Evolutionary conservation across 1,284 basidiomycete genomes (phyloP).

Genomic region (Tausonia pullulans): DNA sequence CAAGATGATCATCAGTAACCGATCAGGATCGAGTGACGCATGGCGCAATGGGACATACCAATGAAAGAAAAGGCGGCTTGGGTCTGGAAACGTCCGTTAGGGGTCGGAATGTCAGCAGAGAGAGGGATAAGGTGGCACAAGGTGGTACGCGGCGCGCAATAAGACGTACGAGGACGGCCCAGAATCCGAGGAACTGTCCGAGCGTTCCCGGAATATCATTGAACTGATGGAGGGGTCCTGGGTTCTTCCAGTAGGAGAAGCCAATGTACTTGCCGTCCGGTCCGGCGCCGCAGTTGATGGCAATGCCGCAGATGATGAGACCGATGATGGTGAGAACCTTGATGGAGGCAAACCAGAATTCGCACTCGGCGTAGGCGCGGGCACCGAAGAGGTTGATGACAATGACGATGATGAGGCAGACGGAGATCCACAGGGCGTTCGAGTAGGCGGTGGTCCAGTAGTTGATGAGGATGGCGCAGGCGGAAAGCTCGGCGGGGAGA

Average conservation of each 20-base stretch:
- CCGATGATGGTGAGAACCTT: constrained; percentile 63
- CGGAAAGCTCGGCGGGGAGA: constrained; percentile 61
- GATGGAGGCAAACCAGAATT: constrained; percentile 48
- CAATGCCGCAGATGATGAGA: constrained; percentile 49
- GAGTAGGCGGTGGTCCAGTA: constrained; percentile 11
- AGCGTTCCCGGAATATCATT: constrained; percentile 37
- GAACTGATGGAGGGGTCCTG: constrained; percentile 38
- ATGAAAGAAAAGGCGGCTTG: constrained; percentile 28
- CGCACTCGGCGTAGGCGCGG: constrained; percentile 37
- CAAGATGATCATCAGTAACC: not conserved
- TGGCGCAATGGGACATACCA: constrained; percentile 22
- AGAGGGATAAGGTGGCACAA: no score
- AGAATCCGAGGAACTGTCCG: constrained; percentile 37
- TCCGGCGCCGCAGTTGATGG: constrained; percentile 44
- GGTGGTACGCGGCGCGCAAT: no score
- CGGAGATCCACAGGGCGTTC: constrained; percentile 57
- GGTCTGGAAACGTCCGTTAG: constrained; percentile 18
- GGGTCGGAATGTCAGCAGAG: no score
- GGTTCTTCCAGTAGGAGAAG: constrained; percentile 37
- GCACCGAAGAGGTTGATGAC: constrained; percentile 68
- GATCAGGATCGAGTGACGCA: not conserved
- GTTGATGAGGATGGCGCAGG: constrained; percentile 16
- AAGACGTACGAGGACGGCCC: constrained; percentile 32
- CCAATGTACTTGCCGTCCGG: constrained; percentile 29
- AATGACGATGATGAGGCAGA: constrained; percentile 59